Conservation (phyloP, 306 rosid species). For the Sechiopsis laciniata region DNA sequence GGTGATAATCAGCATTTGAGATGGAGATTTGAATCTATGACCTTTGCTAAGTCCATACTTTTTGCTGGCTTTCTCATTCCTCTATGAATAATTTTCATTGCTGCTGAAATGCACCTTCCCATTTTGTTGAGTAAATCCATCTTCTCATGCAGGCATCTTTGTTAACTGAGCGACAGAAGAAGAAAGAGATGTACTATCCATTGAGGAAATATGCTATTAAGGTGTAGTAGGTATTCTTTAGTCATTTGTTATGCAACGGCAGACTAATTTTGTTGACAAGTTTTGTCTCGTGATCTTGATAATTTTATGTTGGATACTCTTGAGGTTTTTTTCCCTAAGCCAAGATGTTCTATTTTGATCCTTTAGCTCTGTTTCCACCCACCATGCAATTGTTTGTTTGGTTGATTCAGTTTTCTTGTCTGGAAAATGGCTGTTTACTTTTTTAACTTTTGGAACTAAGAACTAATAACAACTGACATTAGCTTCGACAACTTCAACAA, state of each 20-base stretch:
- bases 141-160: constrained; percentile 50
- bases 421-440: background rate
- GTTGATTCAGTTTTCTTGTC: background rate
- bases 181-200: constrained; percentile 68
- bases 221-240: constrained; percentile 37
- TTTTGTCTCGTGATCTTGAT: constrained; percentile 5
- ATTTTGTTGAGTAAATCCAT: background rate
- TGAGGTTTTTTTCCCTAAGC: background rate
- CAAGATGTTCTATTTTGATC: background rate
- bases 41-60: too few species aligned
- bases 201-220: constrained; percentile 83
- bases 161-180: constrained; percentile 66
- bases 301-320: background rate
- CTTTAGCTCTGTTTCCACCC: background rate
- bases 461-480: background rate
- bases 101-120: background rate
- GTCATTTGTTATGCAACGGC: background rate
- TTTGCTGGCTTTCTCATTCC: background rate
- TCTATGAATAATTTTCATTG: background rate
- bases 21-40: too few species aligned
- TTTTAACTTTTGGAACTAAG: background rate
- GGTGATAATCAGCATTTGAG: too few species aligned
- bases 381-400: background rate
- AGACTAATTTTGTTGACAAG: constrained; percentile 15
- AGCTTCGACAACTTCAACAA: too few species aligned